Evolutionary conservation across 768 basidiomycete species (phyloP).

Genomic region (Suillus brevipes): DNA sequence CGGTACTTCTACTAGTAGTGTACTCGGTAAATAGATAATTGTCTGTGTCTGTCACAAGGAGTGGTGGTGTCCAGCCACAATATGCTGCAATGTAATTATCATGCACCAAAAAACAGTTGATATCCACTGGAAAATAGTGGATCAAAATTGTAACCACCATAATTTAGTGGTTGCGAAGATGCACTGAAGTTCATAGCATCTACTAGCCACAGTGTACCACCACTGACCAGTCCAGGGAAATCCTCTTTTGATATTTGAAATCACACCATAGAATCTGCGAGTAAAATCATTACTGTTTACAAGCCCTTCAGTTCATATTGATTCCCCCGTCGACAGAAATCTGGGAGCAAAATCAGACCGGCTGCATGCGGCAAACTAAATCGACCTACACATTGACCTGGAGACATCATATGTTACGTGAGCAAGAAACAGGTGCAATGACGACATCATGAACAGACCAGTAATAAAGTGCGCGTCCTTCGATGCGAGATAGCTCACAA

Average conservation of each 20-base stretch:
- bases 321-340: conserved; percentile 14
- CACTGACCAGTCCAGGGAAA: background rate
- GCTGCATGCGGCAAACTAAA: background rate
- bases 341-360: background rate
- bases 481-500: conserved; percentile 37
- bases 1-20: too few relatives aligned
- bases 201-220: background rate
- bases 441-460: conserved; percentile 18
- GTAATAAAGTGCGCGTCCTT: conserved; percentile 37
- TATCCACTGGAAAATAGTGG: too few relatives aligned
- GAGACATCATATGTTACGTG: background rate
- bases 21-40: too few relatives aligned
- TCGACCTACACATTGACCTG: conserved; percentile 19
- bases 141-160: too few relatives aligned
- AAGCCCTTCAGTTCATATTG: background rate
- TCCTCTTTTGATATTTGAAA: background rate
- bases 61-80: too few relatives aligned
- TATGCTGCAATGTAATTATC: too few relatives aligned
- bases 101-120: too few relatives aligned
- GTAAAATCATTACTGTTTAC: background rate
- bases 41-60: too few relatives aligned
- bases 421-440: background rate
- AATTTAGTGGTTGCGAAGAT: too few relatives aligned
- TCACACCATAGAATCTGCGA: background rate
- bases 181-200: too few relatives aligned